Percentiles rank a stretch among this genome's conserved stretches.
Evolutionary conservation across 2,329 filamentous ascomycete species (phyloP).

Genomic region (Mycosphaerella arachidis): DNA sequence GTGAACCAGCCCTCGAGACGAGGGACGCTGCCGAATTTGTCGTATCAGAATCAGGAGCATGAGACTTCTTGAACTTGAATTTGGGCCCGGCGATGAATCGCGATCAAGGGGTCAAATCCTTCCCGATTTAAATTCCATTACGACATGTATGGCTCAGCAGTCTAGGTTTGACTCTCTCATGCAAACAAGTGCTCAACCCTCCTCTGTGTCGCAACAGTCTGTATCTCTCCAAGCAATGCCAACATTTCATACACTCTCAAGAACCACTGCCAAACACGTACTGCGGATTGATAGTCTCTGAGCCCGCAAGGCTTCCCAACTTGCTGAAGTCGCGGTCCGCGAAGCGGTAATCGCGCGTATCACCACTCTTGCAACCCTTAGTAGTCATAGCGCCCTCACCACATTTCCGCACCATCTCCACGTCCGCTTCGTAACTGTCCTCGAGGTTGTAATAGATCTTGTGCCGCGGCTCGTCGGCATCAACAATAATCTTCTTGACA

Average conservation of each 20-base stretch:
- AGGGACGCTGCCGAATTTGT: background rate
- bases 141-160: no score
- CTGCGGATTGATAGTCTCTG: background rate
- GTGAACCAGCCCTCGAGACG: background rate
- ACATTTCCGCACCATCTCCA: constrained; percentile 1
- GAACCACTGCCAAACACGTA: background rate
- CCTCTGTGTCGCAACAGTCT: no score
- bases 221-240: no score
- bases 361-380: constrained; percentile 13
- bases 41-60: constrained; percentile 1
- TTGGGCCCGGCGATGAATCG: no score
- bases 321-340: constrained; percentile 8
- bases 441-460: background rate
- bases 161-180: no score
- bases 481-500: constrained; percentile 9
- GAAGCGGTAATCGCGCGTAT: constrained; percentile 14
- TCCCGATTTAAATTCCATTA: no score
- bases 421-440: constrained; percentile 11
- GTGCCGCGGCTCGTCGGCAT: constrained; percentile 1
- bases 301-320: background rate
- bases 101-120: no score
- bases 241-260: background rate
- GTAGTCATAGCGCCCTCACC: constrained; percentile 2
- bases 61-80: background rate
- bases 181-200: no score